These are phyloP conservation scores for Davidsoniella neocaledoniae DNA, from an alignment of 2,329 filamentous ascomycete species.

Conservation along the genomic window DNA sequence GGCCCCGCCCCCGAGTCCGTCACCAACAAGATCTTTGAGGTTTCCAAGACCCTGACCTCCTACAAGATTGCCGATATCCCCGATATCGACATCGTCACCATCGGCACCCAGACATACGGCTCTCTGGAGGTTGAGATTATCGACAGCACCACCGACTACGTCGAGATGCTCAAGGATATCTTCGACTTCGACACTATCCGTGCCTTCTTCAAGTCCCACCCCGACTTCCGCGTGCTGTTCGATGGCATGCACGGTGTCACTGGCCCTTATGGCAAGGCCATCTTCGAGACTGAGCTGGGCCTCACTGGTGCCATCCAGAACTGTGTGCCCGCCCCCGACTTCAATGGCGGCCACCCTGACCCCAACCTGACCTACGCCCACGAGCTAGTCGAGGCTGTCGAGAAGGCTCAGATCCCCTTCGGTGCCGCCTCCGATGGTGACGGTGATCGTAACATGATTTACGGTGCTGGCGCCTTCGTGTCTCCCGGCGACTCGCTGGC, in stretches of 20 bases:
- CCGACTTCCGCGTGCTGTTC: conserved; percentile 93
- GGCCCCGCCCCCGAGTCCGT: conserved; percentile 90
- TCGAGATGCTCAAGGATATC: conserved; percentile 92
- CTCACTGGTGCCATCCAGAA: conserved; percentile 69
- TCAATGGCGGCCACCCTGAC: conserved; percentile 92
- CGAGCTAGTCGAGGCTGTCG: conserved; percentile 82
- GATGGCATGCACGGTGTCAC: conserved; percentile 91
- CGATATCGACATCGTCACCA: conserved; percentile 64
- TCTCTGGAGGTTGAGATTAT: conserved; percentile 86
- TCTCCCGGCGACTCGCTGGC: conserved; percentile 93
- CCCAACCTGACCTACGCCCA: conserved; percentile 96
- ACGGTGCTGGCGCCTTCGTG: conserved; percentile 89
- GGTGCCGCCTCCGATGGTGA: conserved; percentile 94
- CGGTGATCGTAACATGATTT: conserved; percentile 99
- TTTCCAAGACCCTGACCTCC: conserved; percentile 72
- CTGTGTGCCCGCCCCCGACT: conserved; percentile 82
- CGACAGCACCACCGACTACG: conserved; percentile 82
- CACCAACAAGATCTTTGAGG: conserved; percentile 94
- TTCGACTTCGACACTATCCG: conserved; percentile 96
- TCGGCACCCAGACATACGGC: conserved; percentile 75
- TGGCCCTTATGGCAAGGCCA: conserved; percentile 82
- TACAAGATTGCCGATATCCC: conserved; percentile 87
- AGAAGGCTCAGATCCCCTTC: conserved; percentile 83
- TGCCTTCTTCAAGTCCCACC: conserved; percentile 72
- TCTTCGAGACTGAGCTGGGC: conserved; percentile 87